phyloP scores from a whole-genome alignment of 805 yeast species.

The Metschnikowia proteae region DNA sequence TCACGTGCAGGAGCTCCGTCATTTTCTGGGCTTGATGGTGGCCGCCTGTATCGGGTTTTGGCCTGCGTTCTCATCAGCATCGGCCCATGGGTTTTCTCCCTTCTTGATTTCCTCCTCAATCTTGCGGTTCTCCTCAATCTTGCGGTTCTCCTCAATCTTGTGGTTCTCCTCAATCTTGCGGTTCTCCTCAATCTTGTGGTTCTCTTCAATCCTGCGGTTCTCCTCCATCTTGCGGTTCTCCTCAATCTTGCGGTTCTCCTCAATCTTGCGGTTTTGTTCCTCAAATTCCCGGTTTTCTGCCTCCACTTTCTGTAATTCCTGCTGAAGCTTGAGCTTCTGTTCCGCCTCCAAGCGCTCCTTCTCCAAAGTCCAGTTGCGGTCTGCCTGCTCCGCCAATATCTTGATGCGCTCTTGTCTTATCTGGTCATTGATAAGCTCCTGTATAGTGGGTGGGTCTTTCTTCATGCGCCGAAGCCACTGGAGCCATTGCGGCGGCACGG shows the following conservation, averaged over 20 bases:
- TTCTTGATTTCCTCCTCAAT: neutral
- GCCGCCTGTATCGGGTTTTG: slow-evolving; percentile 38
- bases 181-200: neutral
- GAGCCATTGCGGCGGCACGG: slow-evolving; percentile 69
- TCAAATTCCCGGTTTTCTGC: slow-evolving; percentile 12
- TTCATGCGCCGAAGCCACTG: slow-evolving; percentile 77
- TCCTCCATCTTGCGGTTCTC: neutral
- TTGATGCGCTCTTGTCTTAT: slow-evolving; percentile 52
- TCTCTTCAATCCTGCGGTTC: neutral
- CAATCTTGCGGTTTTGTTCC: neutral
- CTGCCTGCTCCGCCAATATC: slow-evolving; percentile 46
- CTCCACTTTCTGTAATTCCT: slow-evolving; percentile 27
- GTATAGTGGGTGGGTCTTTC: slow-evolving; percentile 53
- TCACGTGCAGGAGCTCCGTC: too few species aligned
- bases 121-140: neutral
- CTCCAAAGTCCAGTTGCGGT: slow-evolving; percentile 38
- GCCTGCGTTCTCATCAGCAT: slow-evolving; percentile 26
- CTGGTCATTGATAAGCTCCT: slow-evolving; percentile 59
- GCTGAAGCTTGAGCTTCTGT: slow-evolving; percentile 27
- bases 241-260: neutral
- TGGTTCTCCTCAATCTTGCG: neutral
- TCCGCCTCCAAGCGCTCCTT: slow-evolving; percentile 32
- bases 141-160: slow-evolving; percentile 1
- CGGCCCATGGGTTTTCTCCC: slow-evolving; percentile 32
- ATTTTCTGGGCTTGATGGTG: slow-evolving; percentile 33